Evolutionary conservation across 257 asterid species (phyloP).

Genomic region (Linaria vulgaris): DNA sequence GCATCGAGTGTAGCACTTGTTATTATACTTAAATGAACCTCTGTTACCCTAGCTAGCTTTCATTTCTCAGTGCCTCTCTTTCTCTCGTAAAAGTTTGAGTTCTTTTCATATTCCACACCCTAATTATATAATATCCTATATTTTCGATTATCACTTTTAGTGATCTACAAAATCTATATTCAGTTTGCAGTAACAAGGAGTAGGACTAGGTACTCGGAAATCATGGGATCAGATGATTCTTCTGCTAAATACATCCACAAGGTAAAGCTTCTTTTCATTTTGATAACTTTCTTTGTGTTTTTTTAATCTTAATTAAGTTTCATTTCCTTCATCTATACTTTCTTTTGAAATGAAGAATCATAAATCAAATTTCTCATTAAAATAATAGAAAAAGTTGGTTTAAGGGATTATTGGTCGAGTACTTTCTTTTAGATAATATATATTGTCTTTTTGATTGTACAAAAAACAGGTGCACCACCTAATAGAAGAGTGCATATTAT

Average conservation of each 20-base stretch:
- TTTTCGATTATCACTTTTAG: not conserved
- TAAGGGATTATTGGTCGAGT: not conserved
- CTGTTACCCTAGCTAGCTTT: too few species aligned
- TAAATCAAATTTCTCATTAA: not conserved
- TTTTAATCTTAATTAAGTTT: not conserved
- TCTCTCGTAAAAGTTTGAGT: too few species aligned
- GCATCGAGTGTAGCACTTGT: not conserved
- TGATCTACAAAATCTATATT: not conserved
- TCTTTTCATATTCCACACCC: too few species aligned
- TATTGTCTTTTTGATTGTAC: not conserved
- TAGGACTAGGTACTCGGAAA: not conserved
- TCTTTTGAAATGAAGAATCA: not conserved
- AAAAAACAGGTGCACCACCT: conserved; percentile 45
- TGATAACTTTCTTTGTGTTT: not conserved
- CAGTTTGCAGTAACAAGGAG: too few species aligned
- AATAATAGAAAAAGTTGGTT: not conserved
- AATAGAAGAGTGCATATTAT: conserved; percentile 80
- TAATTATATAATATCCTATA: not conserved
- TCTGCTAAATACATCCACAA: conserved; percentile 71
- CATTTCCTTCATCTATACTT: not conserved
- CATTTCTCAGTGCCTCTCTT: too few species aligned
- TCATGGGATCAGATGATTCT: conserved; percentile 59
- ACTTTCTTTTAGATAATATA: not conserved
- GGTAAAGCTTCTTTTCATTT: conserved; percentile 36
- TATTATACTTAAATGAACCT: not conserved